Evolutionary conservation across 1,139 yeast species (phyloP).

Genomic region (Pneumocystis jirovecii): DNA sequence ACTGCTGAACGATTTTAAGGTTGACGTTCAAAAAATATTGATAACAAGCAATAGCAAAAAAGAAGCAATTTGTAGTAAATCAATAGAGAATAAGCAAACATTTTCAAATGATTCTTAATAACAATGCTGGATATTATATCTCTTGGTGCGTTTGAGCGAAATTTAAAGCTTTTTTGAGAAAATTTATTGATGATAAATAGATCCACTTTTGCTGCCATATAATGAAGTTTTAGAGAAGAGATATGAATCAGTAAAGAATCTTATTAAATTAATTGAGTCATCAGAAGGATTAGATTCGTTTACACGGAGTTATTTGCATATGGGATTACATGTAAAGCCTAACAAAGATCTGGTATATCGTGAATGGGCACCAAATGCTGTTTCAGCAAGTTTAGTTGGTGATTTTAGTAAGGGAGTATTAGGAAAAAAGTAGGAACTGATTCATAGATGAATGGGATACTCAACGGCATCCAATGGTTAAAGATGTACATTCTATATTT

Average conservation of each 20-base stretch:
- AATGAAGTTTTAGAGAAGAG: slow-evolving; percentile 45
- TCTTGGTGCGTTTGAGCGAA: background rate
- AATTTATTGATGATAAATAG: slow-evolving; percentile 22
- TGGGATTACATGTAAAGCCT: slow-evolving; percentile 58
- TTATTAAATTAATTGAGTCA: slow-evolving; percentile 29
- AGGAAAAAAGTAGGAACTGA: background rate
- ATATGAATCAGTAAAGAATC: slow-evolving; percentile 31
- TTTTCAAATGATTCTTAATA: background rate
- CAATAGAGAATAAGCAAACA: background rate
- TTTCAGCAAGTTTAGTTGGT: slow-evolving; percentile 60
- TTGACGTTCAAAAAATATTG: background rate
- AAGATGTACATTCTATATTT: slow-evolving; percentile 58
- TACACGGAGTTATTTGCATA: slow-evolving; percentile 45
- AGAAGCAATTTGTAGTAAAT: background rate
- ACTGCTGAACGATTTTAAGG: background rate
- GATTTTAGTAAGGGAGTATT: slow-evolving; percentile 43
- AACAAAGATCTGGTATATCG: slow-evolving; percentile 42
- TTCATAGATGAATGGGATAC: slow-evolving; percentile 49
- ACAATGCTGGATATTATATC: background rate
- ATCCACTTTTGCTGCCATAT: slow-evolving; percentile 80
- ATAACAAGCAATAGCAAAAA: background rate
- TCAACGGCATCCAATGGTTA: slow-evolving; percentile 40
- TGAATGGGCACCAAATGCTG: slow-evolving; percentile 87
- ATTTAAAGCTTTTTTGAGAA: background rate
- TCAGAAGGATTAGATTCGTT: slow-evolving; percentile 39